Evolutionary conservation across 768 basidiomycete genomes (phyloP).

Genomic region (Lactifluus subvellereus): DNA sequence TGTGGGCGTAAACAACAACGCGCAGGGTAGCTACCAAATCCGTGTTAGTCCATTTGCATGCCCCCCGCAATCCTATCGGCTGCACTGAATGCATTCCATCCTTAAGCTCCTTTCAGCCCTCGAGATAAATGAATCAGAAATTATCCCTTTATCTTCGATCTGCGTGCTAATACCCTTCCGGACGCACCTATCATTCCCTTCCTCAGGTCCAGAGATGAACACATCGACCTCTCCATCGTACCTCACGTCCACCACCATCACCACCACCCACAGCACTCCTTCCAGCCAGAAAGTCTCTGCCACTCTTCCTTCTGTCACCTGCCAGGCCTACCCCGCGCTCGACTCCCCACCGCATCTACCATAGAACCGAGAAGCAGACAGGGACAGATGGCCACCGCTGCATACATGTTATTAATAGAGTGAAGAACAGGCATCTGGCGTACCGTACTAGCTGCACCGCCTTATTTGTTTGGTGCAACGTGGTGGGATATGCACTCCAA

Average conservation of each 20-base stretch:
- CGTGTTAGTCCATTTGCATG: conserved; percentile 9
- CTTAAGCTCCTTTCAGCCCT: conserved; percentile 9
- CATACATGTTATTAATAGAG: not conserved
- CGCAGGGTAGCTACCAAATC: too few relatives aligned
- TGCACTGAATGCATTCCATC: not conserved
- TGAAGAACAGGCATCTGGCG: not conserved
- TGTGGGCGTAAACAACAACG: too few relatives aligned
- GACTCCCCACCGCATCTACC: not conserved
- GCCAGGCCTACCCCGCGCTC: conserved; percentile 14
- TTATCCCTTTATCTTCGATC: conserved; percentile 15
- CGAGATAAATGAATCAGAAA: conserved; percentile 10
- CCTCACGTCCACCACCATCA: not conserved
- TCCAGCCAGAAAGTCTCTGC: not conserved
- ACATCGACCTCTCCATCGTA: not conserved
- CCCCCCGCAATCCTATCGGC: conserved; percentile 2
- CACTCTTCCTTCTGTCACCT: conserved; percentile 12
- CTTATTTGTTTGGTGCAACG: not conserved
- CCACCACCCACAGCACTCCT: not conserved
- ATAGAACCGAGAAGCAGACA: conserved; percentile 8
- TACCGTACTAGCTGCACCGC: not conserved
- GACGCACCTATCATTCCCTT: not conserved
- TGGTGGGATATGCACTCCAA: not conserved
- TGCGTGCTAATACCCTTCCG: conserved; percentile 6
- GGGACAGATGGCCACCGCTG: conserved; percentile 4
- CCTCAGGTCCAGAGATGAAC: not conserved